A percentile compares a stretch with the other conserved stretches of the same genome.
Conservation (phyloP, 1,284 basidiomycete genomes). For the Apiotrichum siamense region DNA sequence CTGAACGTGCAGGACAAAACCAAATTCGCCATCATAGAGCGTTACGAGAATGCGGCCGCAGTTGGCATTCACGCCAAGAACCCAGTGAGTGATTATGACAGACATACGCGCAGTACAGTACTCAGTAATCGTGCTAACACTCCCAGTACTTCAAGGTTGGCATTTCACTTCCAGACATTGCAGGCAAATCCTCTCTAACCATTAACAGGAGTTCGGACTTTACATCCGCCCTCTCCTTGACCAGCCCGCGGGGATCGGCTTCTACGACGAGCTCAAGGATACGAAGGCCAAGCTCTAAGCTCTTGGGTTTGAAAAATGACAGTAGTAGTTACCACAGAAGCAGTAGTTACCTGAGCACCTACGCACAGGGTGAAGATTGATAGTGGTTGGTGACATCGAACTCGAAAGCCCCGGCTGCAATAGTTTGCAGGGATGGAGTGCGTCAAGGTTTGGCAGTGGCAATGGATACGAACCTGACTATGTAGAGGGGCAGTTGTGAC, state of each 20-base stretch:
- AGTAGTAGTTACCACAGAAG: too few species aligned
- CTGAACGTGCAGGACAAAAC: constrained; percentile 26
- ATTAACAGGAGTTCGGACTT: not conserved
- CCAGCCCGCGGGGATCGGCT: not conserved
- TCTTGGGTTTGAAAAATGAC: too few species aligned
- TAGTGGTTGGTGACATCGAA: too few species aligned
- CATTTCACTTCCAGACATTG: not conserved
- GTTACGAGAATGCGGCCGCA: constrained; percentile 44
- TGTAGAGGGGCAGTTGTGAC: too few species aligned
- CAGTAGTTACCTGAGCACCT: too few species aligned
- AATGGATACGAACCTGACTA: too few species aligned
- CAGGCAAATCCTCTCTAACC: not conserved
- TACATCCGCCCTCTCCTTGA: constrained; percentile 1
- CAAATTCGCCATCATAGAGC: constrained; percentile 47
- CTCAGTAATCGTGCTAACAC: not conserved
- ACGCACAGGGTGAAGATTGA: too few species aligned
- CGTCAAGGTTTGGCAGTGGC: too few species aligned
- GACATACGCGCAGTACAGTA: not conserved
- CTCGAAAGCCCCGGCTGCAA: too few species aligned
- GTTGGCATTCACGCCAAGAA: constrained; percentile 44
- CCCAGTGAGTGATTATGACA: constrained; percentile 25
- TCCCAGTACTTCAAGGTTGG: constrained; percentile 1
- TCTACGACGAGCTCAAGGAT: constrained; percentile 1
- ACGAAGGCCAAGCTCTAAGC: constrained; percentile 1
- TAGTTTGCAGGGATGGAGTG: too few species aligned